Conservation (phyloP, 306 rosid species). For the Erythrophleum fordii region DNA sequence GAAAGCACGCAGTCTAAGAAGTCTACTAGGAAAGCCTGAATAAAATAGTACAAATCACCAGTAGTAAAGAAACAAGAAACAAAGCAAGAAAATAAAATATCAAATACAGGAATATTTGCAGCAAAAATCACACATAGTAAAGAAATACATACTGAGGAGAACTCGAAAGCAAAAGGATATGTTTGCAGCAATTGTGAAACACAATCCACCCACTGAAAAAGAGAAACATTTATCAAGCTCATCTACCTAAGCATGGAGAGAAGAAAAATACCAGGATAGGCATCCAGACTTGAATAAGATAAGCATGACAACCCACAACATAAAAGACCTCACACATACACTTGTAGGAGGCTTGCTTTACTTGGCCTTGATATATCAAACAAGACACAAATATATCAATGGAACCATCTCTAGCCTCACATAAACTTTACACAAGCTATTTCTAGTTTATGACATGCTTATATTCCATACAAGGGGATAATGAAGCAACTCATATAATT, state of each 20-base stretch:
- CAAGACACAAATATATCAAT: no score
- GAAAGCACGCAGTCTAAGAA: conserved; percentile 84
- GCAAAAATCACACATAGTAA: conserved; percentile 4
- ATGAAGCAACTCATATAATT: no score
- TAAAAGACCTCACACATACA: no score
- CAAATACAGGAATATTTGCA: conserved; percentile 20
- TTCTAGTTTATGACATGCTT: no score
- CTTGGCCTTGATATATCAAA: no score
- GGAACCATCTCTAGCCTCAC: no score
- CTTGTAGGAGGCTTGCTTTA: no score
- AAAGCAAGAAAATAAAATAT: conserved; percentile 11
- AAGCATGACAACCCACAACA: no score
- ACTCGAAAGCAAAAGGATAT: conserved; percentile 96
- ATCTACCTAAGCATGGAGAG: conserved; percentile 9
- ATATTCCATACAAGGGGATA: no score
- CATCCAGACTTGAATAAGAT: no score
- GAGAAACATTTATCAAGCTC: conserved; percentile 35
- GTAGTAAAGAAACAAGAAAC: background rate
- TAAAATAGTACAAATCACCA: conserved; percentile 31
- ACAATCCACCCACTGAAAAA: conserved; percentile 93
- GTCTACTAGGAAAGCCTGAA: conserved; percentile 91
- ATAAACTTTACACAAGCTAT: no score
- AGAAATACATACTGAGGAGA: conserved; percentile 76
- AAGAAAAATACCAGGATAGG: conserved; percentile 2
- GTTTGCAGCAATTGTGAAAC: conserved; percentile 89